Conservation (phyloP, 108 stramenopile genomes). For the Hondaea fermentalgiana region DNA sequence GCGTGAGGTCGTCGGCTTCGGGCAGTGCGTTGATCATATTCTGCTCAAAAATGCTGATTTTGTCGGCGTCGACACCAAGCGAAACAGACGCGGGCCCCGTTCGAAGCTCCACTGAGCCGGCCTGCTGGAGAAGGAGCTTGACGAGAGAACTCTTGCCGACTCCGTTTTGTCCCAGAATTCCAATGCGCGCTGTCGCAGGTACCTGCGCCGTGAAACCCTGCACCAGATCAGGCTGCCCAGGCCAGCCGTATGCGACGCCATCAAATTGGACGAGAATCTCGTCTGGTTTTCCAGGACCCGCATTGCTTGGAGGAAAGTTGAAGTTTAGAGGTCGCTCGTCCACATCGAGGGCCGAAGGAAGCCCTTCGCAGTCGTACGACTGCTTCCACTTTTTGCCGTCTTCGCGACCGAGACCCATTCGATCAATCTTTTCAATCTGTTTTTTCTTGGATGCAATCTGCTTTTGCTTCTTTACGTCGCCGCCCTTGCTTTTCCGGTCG, state of each 20-base stretch:
- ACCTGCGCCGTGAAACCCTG: not conserved
- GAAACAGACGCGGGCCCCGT: not conserved
- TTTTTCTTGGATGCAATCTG: constrained; percentile 10
- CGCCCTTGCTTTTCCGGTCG: not conserved
- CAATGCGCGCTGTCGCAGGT: constrained; percentile 55
- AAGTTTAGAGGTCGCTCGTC: not conserved
- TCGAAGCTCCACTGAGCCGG: not conserved
- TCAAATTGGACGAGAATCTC: not conserved
- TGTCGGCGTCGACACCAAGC: not conserved
- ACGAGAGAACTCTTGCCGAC: constrained; percentile 79
- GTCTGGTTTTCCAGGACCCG: not conserved
- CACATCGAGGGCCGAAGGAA: not conserved
- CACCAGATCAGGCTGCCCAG: not conserved
- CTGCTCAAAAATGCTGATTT: not conserved
- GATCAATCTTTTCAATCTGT: not conserved
- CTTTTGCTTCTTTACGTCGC: not conserved
- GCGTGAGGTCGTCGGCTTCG: not conserved
- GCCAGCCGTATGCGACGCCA: not conserved
- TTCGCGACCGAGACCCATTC: not conserved
- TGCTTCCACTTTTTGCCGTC: constrained; percentile 7
- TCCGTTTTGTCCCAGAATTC: constrained; percentile 90
- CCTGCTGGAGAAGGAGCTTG: constrained; percentile 53
- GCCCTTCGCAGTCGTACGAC: not conserved
- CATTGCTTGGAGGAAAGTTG: not conserved
- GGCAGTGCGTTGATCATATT: not conserved